A percentile compares a stretch with the other conserved stretches of the same genome.
phyloP scores from a whole-genome alignment of 805 yeast species.

The Myxozyma mucilagina region DNA sequence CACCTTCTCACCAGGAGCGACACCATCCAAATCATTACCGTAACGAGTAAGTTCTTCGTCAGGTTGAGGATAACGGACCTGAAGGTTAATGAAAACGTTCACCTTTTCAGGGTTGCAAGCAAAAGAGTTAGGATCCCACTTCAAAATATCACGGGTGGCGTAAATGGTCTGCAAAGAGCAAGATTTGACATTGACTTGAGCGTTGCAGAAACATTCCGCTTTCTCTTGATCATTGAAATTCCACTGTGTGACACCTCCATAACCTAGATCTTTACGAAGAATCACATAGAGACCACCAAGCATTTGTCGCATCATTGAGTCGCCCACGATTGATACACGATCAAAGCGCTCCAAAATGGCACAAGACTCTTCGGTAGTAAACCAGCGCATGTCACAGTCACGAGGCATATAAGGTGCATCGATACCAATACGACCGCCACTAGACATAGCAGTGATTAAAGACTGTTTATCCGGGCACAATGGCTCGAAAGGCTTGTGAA shows the following conservation, averaged over 20 bases:
- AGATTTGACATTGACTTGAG: slow-evolving; percentile 31
- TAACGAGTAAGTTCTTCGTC: slow-evolving; percentile 26
- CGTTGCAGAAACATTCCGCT: slow-evolving; percentile 32
- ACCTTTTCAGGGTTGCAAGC: slow-evolving; percentile 29
- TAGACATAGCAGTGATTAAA: slow-evolving; percentile 28
- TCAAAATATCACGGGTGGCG: slow-evolving; percentile 19
- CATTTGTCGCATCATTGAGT: slow-evolving; percentile 33
- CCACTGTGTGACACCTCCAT: slow-evolving; percentile 32
- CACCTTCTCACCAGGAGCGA: slow-evolving; percentile 19
- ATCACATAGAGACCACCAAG: slow-evolving; percentile 30
- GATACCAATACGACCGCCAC: slow-evolving; percentile 29
- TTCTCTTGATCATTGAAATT: slow-evolving; percentile 31
- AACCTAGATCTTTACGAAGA: slow-evolving; percentile 28
- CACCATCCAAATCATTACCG: slow-evolving; percentile 17
- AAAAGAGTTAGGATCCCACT: slow-evolving; percentile 31
- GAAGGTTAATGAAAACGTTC: slow-evolving; percentile 26
- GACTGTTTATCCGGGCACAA: slow-evolving; percentile 24
- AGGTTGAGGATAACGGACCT: slow-evolving; percentile 29
- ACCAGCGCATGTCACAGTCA: slow-evolving; percentile 33
- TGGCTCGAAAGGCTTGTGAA: slow-evolving; percentile 31
- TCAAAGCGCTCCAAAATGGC: slow-evolving; percentile 28
- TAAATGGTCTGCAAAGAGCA: slow-evolving; percentile 29
- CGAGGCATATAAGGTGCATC: slow-evolving; percentile 33
- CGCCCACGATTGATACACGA: slow-evolving; percentile 28
- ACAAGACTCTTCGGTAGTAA: slow-evolving; percentile 28